These are phyloP conservation scores for Zoysia pacifica DNA, from an alignment of 176 grass and related monocot species.

Conservation along the genomic window DNA sequence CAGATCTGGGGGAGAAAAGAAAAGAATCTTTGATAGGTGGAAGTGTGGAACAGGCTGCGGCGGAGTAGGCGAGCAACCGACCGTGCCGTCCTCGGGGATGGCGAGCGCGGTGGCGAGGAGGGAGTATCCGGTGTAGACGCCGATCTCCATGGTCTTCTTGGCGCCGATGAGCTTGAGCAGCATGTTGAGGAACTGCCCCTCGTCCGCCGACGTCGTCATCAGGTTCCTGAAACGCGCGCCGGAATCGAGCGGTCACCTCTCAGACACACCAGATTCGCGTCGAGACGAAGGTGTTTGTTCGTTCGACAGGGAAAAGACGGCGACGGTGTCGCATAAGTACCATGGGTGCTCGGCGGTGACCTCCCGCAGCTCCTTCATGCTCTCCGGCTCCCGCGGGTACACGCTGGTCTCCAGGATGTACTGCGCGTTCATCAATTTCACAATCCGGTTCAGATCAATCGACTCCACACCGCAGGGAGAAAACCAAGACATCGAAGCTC, in stretches of 20 bases:
- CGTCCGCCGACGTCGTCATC: slow-evolving; percentile 83
- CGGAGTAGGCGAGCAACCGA: neutral
- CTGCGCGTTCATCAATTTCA: slow-evolving; percentile 19
- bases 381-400: slow-evolving; percentile 79
- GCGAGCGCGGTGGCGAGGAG: slow-evolving; percentile 95
- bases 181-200: slow-evolving; percentile 88
- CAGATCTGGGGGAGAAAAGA: slow-evolving; percentile 30
- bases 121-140: slow-evolving; percentile 97
- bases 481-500: no score
- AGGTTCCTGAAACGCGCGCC: slow-evolving; percentile 50
- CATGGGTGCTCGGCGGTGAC: slow-evolving; percentile 75
- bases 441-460: no score
- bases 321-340: slow-evolving; percentile 2
- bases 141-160: slow-evolving; percentile 99
- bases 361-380: slow-evolving; percentile 87
- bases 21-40: neutral
- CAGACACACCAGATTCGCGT: neutral
- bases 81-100: slow-evolving; percentile 87
- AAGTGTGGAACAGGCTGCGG: neutral
- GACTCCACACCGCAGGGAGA: no score
- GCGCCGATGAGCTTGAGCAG: slow-evolving; percentile 89
- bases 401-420: slow-evolving; percentile 89
- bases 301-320: no score
- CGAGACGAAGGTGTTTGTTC: neutral
- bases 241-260: neutral